phyloP scores from a whole-genome alignment of 2,329 filamentous ascomycete genomes.

The Clonostachys solani region DNA sequence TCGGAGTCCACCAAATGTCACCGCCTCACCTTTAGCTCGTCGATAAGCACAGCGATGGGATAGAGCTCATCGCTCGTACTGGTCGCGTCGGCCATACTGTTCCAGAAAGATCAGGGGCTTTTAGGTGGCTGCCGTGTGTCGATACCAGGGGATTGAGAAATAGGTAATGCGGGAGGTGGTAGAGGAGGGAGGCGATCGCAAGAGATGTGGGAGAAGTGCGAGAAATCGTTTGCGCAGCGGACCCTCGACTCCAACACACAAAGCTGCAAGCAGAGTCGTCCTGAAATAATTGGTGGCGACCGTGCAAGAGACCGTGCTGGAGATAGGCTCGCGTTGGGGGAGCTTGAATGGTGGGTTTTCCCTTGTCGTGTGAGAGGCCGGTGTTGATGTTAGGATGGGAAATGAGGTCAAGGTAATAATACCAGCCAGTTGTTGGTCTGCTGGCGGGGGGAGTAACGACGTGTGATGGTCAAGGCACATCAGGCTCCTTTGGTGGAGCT shows the following conservation, averaged over 20 bases:
- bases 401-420: neutral
- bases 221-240: constrained; percentile 2
- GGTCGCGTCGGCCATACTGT: constrained; percentile 79
- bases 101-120: neutral
- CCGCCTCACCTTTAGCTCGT: constrained; percentile 87
- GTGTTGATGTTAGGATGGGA: neutral
- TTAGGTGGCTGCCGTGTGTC: neutral
- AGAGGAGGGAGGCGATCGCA: constrained; percentile 22
- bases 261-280: neutral
- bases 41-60: constrained; percentile 98
- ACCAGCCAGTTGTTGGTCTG: constrained; percentile 9
- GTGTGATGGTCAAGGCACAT: too few relatives aligned
- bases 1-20: constrained; percentile 6
- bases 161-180: constrained; percentile 22
- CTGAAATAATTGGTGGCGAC: neutral
- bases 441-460: too few relatives aligned
- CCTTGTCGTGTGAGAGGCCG: neutral
- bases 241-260: constrained; percentile 1
- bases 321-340: constrained; percentile 6
- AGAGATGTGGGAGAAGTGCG: constrained; percentile 8
- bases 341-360: neutral
- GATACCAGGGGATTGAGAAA: neutral
- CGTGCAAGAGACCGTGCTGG: neutral
- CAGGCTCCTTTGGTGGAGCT: too few relatives aligned
- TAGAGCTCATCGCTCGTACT: constrained; percentile 98